Evolutionary conservation across 1,284 basidiomycete species (phyloP).

Genomic region (Wallemia mellicola): DNA sequence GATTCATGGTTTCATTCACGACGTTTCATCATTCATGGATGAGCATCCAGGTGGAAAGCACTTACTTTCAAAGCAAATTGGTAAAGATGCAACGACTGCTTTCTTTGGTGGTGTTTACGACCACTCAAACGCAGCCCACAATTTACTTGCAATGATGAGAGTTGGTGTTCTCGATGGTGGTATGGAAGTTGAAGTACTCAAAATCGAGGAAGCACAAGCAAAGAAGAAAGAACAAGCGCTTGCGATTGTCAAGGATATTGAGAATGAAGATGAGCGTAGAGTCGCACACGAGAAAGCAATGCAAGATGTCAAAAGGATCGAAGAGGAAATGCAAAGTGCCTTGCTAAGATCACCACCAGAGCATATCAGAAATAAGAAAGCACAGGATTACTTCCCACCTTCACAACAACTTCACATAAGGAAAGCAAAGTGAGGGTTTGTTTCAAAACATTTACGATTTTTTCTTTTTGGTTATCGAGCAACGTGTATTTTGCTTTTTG

Average conservation of each 20-base stretch:
- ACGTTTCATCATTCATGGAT: slow-evolving; percentile 53
- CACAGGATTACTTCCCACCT: not conserved
- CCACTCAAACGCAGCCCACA: slow-evolving; percentile 72
- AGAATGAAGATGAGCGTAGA: not conserved
- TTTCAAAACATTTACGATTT: not conserved
- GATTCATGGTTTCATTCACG: slow-evolving; percentile 70
- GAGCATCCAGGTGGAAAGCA: slow-evolving; percentile 59
- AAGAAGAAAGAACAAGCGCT: slow-evolving; percentile 1
- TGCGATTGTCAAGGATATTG: not conserved
- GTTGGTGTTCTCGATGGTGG: slow-evolving; percentile 62
- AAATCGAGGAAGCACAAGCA: slow-evolving; percentile 4
- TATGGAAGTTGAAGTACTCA: slow-evolving; percentile 27
- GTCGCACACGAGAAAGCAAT: not conserved
- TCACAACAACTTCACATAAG: not conserved
- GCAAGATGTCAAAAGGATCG: not conserved
- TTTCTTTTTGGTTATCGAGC: not conserved
- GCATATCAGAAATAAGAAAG: not conserved
- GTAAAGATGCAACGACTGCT: slow-evolving; percentile 61
- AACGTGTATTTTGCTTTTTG: not conserved
- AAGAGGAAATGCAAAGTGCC: not conserved
- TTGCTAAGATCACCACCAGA: not conserved
- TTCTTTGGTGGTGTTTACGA: slow-evolving; percentile 87
- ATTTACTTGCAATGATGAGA: slow-evolving; percentile 60
- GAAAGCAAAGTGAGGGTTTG: not conserved
- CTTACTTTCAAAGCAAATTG: slow-evolving; percentile 30